Percentiles rank a stretch among this genome's conserved stretches.
Conservation (phyloP, 2,329 filamentous ascomycete species). For the Pyrenophora seminiperda region DNA sequence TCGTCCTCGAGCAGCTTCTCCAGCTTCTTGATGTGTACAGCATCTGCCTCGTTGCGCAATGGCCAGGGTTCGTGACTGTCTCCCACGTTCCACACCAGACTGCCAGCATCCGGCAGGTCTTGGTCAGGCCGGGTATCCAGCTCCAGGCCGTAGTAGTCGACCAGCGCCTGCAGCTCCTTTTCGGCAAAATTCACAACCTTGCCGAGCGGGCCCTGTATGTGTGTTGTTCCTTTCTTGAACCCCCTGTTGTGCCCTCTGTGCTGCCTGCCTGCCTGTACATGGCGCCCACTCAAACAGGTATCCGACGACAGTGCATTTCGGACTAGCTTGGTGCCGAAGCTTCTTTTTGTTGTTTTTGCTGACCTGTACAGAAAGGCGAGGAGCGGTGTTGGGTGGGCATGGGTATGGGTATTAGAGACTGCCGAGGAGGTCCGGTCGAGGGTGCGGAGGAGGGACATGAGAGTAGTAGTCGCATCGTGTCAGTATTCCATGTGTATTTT, state of each 20-base stretch:
- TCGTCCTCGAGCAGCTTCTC: slow-evolving; percentile 52
- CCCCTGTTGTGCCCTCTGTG: slow-evolving; percentile 14
- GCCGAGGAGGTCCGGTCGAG: slow-evolving; percentile 59
- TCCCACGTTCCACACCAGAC: slow-evolving; percentile 40
- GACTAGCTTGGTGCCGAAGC: slow-evolving; percentile 27
- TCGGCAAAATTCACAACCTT: slow-evolving; percentile 41
- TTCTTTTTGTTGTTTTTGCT: slow-evolving; percentile 17
- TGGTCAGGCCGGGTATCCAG: slow-evolving; percentile 30
- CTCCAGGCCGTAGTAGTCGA: slow-evolving; percentile 54
- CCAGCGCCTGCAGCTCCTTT: slow-evolving; percentile 54
- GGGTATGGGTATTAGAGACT: slow-evolving; percentile 51
- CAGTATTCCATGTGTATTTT: slow-evolving; percentile 31
- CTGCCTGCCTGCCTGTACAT: slow-evolving; percentile 2
- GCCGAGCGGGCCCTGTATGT: slow-evolving; percentile 29
- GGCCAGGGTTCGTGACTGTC: slow-evolving; percentile 44
- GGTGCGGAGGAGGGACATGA: slow-evolving; percentile 67
- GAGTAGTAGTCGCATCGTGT: slow-evolving; percentile 67
- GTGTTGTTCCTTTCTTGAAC: slow-evolving; percentile 12
- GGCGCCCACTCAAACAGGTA: slow-evolving; percentile 8
- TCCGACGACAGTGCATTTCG: slow-evolving; percentile 13
- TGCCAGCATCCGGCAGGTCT: slow-evolving; percentile 39
- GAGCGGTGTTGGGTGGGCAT: no score
- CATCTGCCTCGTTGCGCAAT: slow-evolving; percentile 38
- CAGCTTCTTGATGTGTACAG: slow-evolving; percentile 41
- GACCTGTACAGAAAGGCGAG: slow-evolving; percentile 44